A percentile compares a stretch with the other conserved stretches of the same genome.
These are phyloP conservation scores for Annulohypoxylon maeteangense DNA, from an alignment of 495 filamentous ascomycete genomes.

Conservation along the genomic window DNA sequence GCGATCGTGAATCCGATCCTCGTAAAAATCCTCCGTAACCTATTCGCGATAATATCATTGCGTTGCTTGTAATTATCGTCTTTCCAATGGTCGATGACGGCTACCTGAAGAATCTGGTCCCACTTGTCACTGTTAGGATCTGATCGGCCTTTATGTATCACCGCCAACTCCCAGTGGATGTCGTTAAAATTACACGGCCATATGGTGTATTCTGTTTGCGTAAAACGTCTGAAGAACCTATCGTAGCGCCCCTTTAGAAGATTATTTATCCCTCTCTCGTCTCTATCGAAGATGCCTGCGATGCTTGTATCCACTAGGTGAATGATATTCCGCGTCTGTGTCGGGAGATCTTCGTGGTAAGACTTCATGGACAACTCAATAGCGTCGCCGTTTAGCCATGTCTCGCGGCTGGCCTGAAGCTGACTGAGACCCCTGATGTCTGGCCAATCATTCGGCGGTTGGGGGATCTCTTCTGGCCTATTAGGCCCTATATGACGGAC, in stretches of 20 bases:
- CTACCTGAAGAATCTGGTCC: slow-evolving; percentile 19
- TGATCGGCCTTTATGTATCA: slow-evolving; percentile 29
- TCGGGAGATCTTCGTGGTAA: slow-evolving; percentile 21
- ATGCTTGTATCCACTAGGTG: slow-evolving; percentile 13
- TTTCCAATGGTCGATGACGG: slow-evolving; percentile 26
- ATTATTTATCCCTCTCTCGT: background rate
- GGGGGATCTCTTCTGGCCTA: background rate
- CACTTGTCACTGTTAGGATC: background rate
- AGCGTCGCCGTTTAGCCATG: slow-evolving; percentile 27
- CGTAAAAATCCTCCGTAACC: slow-evolving; percentile 1
- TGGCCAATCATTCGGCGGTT: slow-evolving; percentile 13
- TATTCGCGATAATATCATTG: background rate
- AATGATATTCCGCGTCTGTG: slow-evolving; percentile 9
- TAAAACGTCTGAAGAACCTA: slow-evolving; percentile 6
- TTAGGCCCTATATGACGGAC: slow-evolving; percentile 26
- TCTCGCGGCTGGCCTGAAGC: slow-evolving; percentile 29
- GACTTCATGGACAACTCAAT: slow-evolving; percentile 33
- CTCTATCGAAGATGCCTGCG: slow-evolving; percentile 2
- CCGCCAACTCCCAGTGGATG: slow-evolving; percentile 37
- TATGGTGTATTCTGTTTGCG: slow-evolving; percentile 25
- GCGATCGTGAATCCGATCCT: slow-evolving; percentile 8
- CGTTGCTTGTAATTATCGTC: background rate
- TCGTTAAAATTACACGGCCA: slow-evolving; percentile 29
- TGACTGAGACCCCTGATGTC: slow-evolving; percentile 36
- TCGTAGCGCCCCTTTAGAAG: background rate